A percentile compares a stretch with the other conserved stretches of the same genome.
phyloP scores from a whole-genome alignment of 805 yeast genomes.

The Trichomonascus vanleenenianus region DNA sequence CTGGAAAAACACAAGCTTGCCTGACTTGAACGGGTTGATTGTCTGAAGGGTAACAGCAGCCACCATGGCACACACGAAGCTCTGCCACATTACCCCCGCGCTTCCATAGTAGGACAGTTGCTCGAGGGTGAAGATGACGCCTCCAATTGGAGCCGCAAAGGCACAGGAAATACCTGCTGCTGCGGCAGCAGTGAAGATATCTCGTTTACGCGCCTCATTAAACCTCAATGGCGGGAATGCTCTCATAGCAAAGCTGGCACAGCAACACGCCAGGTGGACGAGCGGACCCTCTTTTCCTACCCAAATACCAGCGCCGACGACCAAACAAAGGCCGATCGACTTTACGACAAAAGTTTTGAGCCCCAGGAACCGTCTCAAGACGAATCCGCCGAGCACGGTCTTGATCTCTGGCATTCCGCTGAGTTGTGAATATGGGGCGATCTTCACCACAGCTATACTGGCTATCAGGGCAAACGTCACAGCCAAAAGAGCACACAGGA shows the following conservation, averaged over 20 bases:
- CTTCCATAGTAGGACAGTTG: constrained; percentile 56
- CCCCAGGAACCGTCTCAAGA: constrained; percentile 46
- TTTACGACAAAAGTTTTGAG: constrained; percentile 46
- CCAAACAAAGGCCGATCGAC: constrained; percentile 49
- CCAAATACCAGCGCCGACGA: constrained; percentile 73
- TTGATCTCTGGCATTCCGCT: constrained; percentile 74
- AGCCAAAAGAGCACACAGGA: constrained; percentile 34
- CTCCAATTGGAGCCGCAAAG: constrained; percentile 82
- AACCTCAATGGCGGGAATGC: constrained; percentile 25
- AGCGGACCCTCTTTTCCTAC: constrained; percentile 84
- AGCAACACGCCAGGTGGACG: constrained; percentile 68
- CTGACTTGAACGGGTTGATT: constrained; percentile 43
- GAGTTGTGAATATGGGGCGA: constrained; percentile 35
- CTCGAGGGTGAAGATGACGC: constrained; percentile 72
- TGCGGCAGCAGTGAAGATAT: constrained; percentile 62
- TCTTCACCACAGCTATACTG: constrained; percentile 25
- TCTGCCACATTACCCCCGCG: constrained; percentile 69
- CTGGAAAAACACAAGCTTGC: constrained; percentile 51
- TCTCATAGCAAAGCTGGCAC: constrained; percentile 36
- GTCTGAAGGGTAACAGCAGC: constrained; percentile 54
- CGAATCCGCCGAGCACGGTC: constrained; percentile 57
- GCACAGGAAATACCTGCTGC: constrained; percentile 84
- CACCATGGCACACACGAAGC: constrained; percentile 71
- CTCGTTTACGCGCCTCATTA: constrained; percentile 55
- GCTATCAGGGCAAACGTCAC: constrained; percentile 35